Conservation (phyloP, 2,329 filamentous ascomycete species). For the Botrytis sinoallii region DNA sequence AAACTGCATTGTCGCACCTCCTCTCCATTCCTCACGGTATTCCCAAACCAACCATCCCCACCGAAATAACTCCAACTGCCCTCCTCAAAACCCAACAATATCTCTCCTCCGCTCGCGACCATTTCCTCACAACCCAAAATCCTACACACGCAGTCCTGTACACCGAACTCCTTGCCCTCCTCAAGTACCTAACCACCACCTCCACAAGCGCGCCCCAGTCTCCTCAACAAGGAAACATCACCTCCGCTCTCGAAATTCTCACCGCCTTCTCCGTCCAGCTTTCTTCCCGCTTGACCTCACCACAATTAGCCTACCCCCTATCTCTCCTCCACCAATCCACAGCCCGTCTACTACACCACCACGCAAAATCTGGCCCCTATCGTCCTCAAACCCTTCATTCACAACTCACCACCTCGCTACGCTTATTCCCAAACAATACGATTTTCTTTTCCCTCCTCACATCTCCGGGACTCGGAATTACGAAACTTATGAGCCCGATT, state of each 20-base stretch:
- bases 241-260: conserved; percentile 46
- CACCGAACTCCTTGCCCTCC: conserved; percentile 60
- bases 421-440: conserved; percentile 69
- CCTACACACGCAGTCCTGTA: conserved; percentile 50
- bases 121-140: conserved; percentile 51
- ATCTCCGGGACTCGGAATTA: not conserved
- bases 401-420: conserved; percentile 58
- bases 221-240: conserved; percentile 53
- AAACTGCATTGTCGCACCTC: conserved; percentile 41
- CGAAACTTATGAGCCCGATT: conserved; percentile 4
- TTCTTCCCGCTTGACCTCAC: conserved; percentile 38
- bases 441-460: conserved; percentile 69
- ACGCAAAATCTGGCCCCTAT: conserved; percentile 58
- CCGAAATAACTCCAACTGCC: conserved; percentile 22
- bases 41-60: conserved; percentile 35
- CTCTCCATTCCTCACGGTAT: conserved; percentile 40
- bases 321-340: conserved; percentile 70
- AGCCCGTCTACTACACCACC: conserved; percentile 64
- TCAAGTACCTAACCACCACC: conserved; percentile 57
- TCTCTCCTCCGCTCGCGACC: conserved; percentile 53
- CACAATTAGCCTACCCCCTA: conserved; percentile 40
- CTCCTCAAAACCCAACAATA: conserved; percentile 54
- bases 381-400: conserved; percentile 63
- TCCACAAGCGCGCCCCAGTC: conserved; percentile 45
- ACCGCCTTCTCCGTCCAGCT: conserved; percentile 46